Evolutionary conservation across 768 basidiomycete genomes (phyloP).

Genomic region (Russula dissimulans): DNA sequence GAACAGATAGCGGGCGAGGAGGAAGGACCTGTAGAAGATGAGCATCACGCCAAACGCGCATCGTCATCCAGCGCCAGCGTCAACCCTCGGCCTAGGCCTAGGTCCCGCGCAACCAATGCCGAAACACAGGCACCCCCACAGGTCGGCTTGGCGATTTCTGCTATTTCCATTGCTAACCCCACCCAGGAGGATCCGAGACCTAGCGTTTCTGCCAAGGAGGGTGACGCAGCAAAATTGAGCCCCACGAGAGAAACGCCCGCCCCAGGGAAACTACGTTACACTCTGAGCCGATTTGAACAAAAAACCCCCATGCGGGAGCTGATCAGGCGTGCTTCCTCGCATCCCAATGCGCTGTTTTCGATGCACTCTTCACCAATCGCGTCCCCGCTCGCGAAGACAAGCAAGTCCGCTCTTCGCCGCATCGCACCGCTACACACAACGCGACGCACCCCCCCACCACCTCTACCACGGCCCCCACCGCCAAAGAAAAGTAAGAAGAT

Average conservation of each 20-base stretch:
- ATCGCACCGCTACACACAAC: constrained; percentile 75
- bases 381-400: constrained; percentile 59
- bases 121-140: background rate
- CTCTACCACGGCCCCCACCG: constrained; percentile 58
- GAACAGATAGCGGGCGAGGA: background rate
- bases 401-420: constrained; percentile 47
- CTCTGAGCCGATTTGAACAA: constrained; percentile 24
- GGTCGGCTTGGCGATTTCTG: background rate
- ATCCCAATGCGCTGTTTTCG: constrained; percentile 53
- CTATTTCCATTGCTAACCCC: background rate
- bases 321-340: constrained; percentile 60
- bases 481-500: constrained; percentile 77
- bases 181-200: background rate
- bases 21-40: background rate
- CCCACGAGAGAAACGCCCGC: background rate
- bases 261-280: constrained; percentile 7
- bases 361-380: constrained; percentile 33
- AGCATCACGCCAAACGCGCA: background rate
- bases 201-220: background rate
- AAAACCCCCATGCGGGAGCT: constrained; percentile 65
- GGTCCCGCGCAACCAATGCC: background rate
- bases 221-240: background rate
- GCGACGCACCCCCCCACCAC: constrained; percentile 63
- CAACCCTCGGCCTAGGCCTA: background rate
- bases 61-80: background rate